A percentile compares a stretch with the other conserved stretches of the same genome.
phyloP scores from a whole-genome alignment of 208 protist genomes.

The Wallacemonas sp. region DNA sequence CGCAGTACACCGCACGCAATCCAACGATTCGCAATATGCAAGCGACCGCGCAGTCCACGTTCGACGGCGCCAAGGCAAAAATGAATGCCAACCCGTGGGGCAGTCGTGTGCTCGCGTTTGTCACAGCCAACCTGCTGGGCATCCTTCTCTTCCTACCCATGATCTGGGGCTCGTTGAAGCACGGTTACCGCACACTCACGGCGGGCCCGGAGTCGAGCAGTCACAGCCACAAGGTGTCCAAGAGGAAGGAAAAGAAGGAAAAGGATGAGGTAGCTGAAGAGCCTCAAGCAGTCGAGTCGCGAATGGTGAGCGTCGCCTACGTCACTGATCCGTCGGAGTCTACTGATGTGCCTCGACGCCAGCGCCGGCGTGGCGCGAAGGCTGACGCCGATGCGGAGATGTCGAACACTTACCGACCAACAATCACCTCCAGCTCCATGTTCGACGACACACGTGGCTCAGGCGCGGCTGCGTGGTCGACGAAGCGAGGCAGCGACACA shows the following conservation, averaged over 20 bases:
- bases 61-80: slow-evolving; percentile 11
- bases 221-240: neutral
- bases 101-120: slow-evolving; percentile 41
- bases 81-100: neutral
- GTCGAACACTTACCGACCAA: neutral
- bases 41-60: neutral
- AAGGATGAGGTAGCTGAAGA: neutral
- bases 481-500: too few relatives aligned
- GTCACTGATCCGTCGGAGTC: too few relatives aligned
- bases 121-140: slow-evolving; percentile 67
- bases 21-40: slow-evolving; percentile 16
- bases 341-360: too few relatives aligned
- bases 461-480: too few relatives aligned
- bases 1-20: slow-evolving; percentile 23
- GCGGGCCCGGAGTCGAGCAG: neutral
- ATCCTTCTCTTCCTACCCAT: slow-evolving; percentile 53
- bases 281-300: too few relatives aligned
- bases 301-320: too few relatives aligned
- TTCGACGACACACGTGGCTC: too few relatives aligned
- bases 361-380: neutral
- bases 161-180: slow-evolving; percentile 33
- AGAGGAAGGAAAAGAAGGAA: slow-evolving; percentile 8
- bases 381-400: neutral
- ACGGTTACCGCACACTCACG: neutral
- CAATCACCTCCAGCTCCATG: too few relatives aligned